Evolutionary conservation across 192 early-diverging fungal species (phyloP).

Genomic region (Gamsiella multidivaricata): DNA sequence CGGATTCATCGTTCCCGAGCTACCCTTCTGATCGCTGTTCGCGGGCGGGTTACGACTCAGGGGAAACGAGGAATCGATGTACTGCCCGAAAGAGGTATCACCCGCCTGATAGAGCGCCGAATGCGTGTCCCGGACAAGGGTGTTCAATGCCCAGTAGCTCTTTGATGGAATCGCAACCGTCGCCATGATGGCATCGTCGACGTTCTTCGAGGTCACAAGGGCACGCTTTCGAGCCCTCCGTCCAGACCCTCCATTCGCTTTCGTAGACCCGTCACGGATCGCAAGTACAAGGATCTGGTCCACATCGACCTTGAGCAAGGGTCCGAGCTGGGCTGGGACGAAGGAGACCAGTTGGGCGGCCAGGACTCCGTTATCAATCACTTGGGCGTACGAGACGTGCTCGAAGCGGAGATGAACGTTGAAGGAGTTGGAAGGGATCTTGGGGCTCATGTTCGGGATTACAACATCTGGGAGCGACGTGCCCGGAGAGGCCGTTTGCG

Average conservation of each 20-base stretch:
- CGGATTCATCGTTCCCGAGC: background rate
- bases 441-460: constrained; percentile 33
- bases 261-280: constrained; percentile 26
- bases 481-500: constrained; percentile 23
- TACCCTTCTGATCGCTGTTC: background rate
- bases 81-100: constrained; percentile 31
- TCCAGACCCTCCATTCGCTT: background rate
- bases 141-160: constrained; percentile 12
- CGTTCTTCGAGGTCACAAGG: constrained; percentile 25
- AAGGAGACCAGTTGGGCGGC: constrained; percentile 48
- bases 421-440: constrained; percentile 31
- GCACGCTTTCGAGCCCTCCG: constrained; percentile 17
- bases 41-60: constrained; percentile 23
- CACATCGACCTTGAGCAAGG: constrained; percentile 10
- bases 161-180: constrained; percentile 30
- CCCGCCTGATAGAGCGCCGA: constrained; percentile 7
- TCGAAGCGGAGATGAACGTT: constrained; percentile 36
- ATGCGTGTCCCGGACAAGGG: constrained; percentile 11
- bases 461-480: constrained; percentile 47
- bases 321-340: constrained; percentile 29
- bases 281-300: constrained; percentile 28
- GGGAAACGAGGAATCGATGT: constrained; percentile 18
- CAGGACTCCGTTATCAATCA: constrained; percentile 43
- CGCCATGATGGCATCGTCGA: constrained; percentile 25
- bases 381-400: constrained; percentile 51